These are phyloP conservation scores for Rhynchosporium graminicola DNA, from an alignment of 2,329 filamentous ascomycete species.

Conservation along the genomic window DNA sequence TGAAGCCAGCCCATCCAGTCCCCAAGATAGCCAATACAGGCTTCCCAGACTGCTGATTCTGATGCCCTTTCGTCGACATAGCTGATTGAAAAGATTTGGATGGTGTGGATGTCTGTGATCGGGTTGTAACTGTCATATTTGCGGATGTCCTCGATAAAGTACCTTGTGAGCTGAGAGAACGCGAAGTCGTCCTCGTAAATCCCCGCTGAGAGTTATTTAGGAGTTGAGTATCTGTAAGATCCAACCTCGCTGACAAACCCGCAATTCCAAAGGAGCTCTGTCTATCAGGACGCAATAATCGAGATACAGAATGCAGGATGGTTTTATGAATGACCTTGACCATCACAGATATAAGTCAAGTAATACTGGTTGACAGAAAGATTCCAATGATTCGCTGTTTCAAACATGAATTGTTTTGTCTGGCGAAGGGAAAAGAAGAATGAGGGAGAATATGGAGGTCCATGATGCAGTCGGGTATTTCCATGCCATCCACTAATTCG, in stretches of 20 bases:
- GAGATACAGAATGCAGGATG: not conserved
- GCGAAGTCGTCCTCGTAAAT: not conserved
- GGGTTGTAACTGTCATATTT: conserved; percentile 15
- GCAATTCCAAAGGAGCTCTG: not conserved
- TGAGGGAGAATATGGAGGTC: not conserved
- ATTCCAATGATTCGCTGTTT: too few species aligned
- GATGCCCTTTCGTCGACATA: not conserved
- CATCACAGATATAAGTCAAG: conserved; percentile 1
- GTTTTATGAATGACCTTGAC: conserved; percentile 8
- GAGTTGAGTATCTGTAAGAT: too few species aligned
- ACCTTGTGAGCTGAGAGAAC: too few species aligned
- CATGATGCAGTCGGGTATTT: not conserved
- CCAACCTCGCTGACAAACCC: not conserved
- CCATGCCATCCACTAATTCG: not conserved
- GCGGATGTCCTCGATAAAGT: not conserved
- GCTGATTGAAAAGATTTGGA: not conserved
- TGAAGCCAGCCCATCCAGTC: conserved; percentile 46
- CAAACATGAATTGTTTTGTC: too few species aligned
- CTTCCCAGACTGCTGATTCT: conserved; percentile 9
- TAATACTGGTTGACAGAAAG: not conserved
- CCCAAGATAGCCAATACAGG: conserved; percentile 40
- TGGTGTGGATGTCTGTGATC: conserved; percentile 12
- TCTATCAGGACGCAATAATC: not conserved
- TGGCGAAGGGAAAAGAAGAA: not conserved
- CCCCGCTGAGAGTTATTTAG: too few species aligned